A percentile compares a stretch with the other conserved stretches of the same genome.
Evolutionary conservation across 2,329 filamentous ascomycete species (phyloP).

Genomic region (Monosporascus sp.): DNA sequence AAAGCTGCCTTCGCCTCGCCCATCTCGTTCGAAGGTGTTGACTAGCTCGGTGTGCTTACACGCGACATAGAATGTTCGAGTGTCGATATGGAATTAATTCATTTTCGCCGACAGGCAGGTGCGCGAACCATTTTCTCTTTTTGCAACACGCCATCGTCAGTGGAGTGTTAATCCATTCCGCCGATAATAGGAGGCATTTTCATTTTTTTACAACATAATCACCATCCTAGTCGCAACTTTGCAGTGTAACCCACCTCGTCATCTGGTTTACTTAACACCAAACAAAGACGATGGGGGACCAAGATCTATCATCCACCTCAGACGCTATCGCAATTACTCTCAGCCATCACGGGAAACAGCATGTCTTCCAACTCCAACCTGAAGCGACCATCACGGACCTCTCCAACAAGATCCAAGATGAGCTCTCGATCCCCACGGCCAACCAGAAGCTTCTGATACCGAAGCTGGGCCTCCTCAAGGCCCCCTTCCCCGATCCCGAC

Average conservation of each 20-base stretch:
- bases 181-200: background rate
- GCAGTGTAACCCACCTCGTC: background rate
- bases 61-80: background rate
- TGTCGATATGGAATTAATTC: background rate
- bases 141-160: no score
- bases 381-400: conserved; percentile 52
- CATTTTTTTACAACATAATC: no score
- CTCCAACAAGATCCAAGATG: conserved; percentile 48
- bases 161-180: background rate
- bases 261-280: background rate
- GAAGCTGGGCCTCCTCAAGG: conserved; percentile 59
- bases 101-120: background rate
- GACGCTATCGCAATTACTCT: conserved; percentile 38
- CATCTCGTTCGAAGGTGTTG: background rate
- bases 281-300: conserved; percentile 9
- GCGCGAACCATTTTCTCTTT: no score
- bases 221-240: no score
- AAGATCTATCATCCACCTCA: conserved; percentile 1
- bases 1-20: conserved; percentile 23
- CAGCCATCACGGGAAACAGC: conserved; percentile 39
- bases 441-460: conserved; percentile 67
- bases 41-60: no score
- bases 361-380: conserved; percentile 37
- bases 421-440: conserved; percentile 51
- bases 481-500: conserved; percentile 55